Evolutionary conservation across 805 yeast species (phyloP).

Genomic region (Candida saitoana): DNA sequence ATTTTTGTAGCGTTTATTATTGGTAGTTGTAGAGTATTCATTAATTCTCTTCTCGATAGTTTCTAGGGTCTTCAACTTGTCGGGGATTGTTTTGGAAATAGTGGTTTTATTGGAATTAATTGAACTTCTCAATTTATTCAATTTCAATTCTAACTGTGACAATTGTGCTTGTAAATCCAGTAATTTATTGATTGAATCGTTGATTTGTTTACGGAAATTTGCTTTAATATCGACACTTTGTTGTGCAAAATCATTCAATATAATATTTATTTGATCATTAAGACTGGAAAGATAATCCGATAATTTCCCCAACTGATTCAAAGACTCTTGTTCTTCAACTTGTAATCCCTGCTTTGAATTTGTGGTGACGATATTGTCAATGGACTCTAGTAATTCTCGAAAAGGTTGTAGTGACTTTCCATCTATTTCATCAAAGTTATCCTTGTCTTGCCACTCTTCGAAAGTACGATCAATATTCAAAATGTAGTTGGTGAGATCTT

Average conservation of each 20-base stretch:
- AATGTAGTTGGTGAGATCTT: slow-evolving; percentile 24
- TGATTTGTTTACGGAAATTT: slow-evolving; percentile 23
- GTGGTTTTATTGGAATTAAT: slow-evolving; percentile 23
- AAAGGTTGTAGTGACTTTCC: slow-evolving; percentile 3
- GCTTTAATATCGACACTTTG: slow-evolving; percentile 16
- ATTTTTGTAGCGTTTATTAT: slow-evolving; percentile 28
- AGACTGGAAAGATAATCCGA: slow-evolving; percentile 16
- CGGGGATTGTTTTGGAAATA: slow-evolving; percentile 22
- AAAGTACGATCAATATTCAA: slow-evolving; percentile 24
- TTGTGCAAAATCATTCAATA: slow-evolving; percentile 16
- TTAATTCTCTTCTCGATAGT: slow-evolving; percentile 23
- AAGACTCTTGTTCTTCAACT: background rate
- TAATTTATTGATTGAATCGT: slow-evolving; percentile 23
- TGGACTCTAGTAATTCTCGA: slow-evolving; percentile 4
- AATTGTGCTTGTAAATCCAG: slow-evolving; percentile 24
- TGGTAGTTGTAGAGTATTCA: slow-evolving; percentile 21
- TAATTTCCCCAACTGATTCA: slow-evolving; percentile 15
- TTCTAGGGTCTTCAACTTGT: slow-evolving; percentile 30
- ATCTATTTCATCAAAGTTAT: background rate
- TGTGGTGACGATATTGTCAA: background rate
- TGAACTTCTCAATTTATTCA: slow-evolving; percentile 18
- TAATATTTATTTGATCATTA: slow-evolving; percentile 14
- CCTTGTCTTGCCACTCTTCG: slow-evolving; percentile 10
- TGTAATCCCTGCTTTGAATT: background rate
- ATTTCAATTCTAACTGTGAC: slow-evolving; percentile 21